Base-by-base conservation (phyloP, 768 basidiomycete genomes). In the Pisolithus marmoratus region DNA sequence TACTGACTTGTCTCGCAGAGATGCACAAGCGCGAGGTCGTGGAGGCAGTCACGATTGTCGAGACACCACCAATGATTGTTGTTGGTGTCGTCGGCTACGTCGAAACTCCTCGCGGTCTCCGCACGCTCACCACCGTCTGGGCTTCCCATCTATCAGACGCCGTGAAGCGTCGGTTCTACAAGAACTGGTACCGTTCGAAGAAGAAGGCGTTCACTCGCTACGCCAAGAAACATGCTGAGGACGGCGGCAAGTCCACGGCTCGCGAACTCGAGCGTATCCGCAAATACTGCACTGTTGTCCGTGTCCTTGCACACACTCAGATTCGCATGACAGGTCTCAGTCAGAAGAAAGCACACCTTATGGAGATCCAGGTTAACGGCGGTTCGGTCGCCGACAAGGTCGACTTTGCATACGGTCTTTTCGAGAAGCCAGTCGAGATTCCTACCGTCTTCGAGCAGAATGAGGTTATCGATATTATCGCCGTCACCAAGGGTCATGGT, bases 121-220 rank as follows among this genome's bases (percentile, higher is more conserved):
- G 96, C 68, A 92, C 94, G 38, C 88, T 99, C 67, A 98, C 96
- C 67, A 99, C 96, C 55, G 94, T 96, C 71, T 92, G 90, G 96
- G 94, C 96, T 44, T 89, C 90, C 61, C 96, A 99, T 73, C 83
- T 99, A 40, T 94, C 92, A 37, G 96, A 97, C 71, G 94, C 97
- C 71, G 70, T 98, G 71, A 99, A 95, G 77, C 91, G 96, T 67
- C 85, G 96, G 63, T 97, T 99, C 87, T 97, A 98, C 88, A 94
- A 94, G 82, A 96, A 95, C 83, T 97, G 95, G 94, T 98, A 98
- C 81, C 87, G 91, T 62, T 95, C 93, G 46, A 99, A 99, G 90
- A 98, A 98, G 84, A 99, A 99, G 86, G 96, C 96, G 38, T 99
- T 98, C 84, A 99, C 96, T 66, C 92, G 93, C 70, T 99, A 99